Conservation (phyloP, 2,329 filamentous ascomycete species). For the Bisporella sp. region DNA sequence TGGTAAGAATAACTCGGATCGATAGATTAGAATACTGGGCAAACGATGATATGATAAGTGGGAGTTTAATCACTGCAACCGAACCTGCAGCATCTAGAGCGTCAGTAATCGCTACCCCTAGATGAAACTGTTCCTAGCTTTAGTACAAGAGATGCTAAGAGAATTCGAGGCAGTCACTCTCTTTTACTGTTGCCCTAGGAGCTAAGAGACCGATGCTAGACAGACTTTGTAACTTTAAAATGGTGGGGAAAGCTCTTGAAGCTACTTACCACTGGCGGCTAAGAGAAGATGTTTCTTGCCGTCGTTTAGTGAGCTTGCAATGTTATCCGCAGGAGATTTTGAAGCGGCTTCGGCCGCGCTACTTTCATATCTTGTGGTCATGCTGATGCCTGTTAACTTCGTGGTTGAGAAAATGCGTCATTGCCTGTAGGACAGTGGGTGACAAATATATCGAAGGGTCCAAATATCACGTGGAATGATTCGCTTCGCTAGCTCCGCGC, state of each 20-base stretch:
- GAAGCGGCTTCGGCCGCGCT: conserved; percentile 1
- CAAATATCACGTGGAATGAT: too few species aligned
- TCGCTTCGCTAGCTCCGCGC: too few species aligned
- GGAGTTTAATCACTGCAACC: conserved; percentile 79
- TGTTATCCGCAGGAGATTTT: conserved; percentile 1
- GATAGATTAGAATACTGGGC: conserved; percentile 49
- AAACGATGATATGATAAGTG: conserved; percentile 54
- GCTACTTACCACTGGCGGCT: conserved; percentile 2
- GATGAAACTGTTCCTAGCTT: neutral
- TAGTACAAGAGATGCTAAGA: neutral
- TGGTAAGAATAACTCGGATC: conserved; percentile 74
- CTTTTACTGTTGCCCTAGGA: neutral
- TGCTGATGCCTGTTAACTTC: too few species aligned
- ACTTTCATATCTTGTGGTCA: neutral
- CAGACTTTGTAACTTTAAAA: neutral
- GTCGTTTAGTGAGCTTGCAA: conserved; percentile 1
- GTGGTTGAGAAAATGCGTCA: too few species aligned
- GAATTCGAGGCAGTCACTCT: neutral
- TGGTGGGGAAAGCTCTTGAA: neutral
- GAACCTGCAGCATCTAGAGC: conserved; percentile 37
- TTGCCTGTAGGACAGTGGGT: too few species aligned
- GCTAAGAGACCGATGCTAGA: neutral
- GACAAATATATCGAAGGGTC: too few species aligned
- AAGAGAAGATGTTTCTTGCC: conserved; percentile 4
- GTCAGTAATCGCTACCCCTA: neutral